Evolutionary conservation across 2,329 filamentous ascomycete genomes (phyloP), one percentile per base, ranked within the genome.

Genomic region (Colletotrichum australisinense): DNA sequence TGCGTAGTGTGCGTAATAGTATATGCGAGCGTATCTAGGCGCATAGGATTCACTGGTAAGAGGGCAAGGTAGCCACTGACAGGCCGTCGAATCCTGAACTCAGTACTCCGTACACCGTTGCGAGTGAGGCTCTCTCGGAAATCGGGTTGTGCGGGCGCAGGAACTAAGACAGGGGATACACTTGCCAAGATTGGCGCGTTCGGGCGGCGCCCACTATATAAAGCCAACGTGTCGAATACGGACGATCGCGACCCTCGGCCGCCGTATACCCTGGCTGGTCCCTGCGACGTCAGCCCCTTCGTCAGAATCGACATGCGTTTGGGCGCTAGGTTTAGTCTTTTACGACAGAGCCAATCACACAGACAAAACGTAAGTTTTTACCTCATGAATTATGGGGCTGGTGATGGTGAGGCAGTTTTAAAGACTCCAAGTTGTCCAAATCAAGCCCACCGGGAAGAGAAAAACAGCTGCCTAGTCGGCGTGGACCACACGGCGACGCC

Each of bases 131-230:
- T 64, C 24, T 63, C 24, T 63, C 38, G 63, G 26, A n/a, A 35
- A 49, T 52, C 68, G 68, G 68, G 38, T 60, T 59, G 38, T 46
- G 53, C 63, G 68, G 68, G 46, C 60, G 60, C 60, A 30, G 38
- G n/a, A 24, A 32, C 2, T 42, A 28, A 59, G 32, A 38, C 68
- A 70, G 68, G 68, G 68, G 53, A 66, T 24, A 14, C 55, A 32
- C 3, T 22, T 22, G 55, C 68, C 68, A 70, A 67, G 68, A 32
- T 26, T 49, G 52, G 42, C 22, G 42, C n/a, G 28, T 69, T 52
- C 55, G 60, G 60, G 53, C 60, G 35, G 32, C 60, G 62, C 49
- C 60, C 53, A 58, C 67, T 69, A 69, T 69, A 69, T 69, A 69
- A 57, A 6, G 60, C 67, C 67, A 38, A 26, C 12, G 14, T 32